These are phyloP conservation scores for Anaeramoeba ignava DNA, from an alignment of 78 protist genomes.

Conservation along the genomic window DNA sequence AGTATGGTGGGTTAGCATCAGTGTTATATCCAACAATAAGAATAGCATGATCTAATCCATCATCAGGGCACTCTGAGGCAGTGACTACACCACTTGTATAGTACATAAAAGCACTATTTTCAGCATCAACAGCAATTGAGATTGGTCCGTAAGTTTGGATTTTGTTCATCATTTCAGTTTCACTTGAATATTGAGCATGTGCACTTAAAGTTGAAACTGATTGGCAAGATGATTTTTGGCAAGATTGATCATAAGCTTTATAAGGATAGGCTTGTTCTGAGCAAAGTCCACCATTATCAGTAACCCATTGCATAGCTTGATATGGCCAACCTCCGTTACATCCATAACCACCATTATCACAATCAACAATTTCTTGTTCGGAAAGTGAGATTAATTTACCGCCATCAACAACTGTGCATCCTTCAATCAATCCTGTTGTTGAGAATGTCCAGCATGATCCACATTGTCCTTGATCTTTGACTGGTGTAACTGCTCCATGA, in stretches of 20 bases:
- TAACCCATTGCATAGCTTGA: constrained; percentile 7
- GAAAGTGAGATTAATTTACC: constrained; percentile 24
- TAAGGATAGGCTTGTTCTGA: constrained; percentile 24
- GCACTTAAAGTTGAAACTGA: background rate
- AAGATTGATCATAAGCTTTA: background rate
- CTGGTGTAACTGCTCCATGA: constrained; percentile 60
- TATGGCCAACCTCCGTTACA: constrained; percentile 29
- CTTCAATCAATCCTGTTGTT: constrained; percentile 30
- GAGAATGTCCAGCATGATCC: constrained; percentile 73
- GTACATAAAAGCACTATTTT: background rate
- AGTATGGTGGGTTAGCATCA: background rate
- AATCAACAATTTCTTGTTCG: constrained; percentile 37
- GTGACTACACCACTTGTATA: too few relatives aligned
- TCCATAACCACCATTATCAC: constrained; percentile 28
- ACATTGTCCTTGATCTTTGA: constrained; percentile 67
- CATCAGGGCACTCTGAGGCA: background rate
- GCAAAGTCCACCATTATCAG: constrained; percentile 8
- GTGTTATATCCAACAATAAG: background rate
- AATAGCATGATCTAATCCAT: background rate
- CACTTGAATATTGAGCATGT: background rate
- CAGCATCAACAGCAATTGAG: background rate
- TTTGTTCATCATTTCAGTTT: background rate
- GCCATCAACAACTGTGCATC: background rate
- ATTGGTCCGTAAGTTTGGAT: background rate
- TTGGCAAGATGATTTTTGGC: background rate